These are phyloP conservation scores for Aspergillus steynii DNA, from an alignment of 495 filamentous ascomycete species.

Conservation along the genomic window DNA sequence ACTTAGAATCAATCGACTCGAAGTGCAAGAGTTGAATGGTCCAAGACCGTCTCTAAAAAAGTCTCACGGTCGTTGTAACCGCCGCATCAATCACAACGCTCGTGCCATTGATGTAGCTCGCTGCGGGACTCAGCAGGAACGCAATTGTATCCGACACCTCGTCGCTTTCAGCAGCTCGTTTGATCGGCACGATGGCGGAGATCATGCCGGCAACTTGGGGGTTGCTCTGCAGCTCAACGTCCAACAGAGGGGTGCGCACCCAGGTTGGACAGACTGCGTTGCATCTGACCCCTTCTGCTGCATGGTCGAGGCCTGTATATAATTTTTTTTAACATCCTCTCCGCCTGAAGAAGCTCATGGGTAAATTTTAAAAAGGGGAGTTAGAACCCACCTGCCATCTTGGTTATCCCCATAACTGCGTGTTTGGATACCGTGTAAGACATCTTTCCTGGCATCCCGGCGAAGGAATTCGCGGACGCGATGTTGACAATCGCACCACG, in stretches of 20 bases:
- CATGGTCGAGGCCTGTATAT: not conserved
- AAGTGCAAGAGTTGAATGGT: too few species aligned
- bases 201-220: not conserved
- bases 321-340: too few species aligned
- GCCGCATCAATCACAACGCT: not conserved
- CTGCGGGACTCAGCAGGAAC: not conserved
- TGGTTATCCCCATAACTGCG: slow-evolving; percentile 2
- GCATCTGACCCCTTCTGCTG: not conserved
- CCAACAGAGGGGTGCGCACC: not conserved
- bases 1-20: too few species aligned
- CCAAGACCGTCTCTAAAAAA: too few species aligned
- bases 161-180: not conserved
- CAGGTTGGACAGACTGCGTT: slow-evolving; percentile 1
- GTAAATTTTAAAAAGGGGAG: too few species aligned
- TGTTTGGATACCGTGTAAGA: slow-evolving; percentile 3
- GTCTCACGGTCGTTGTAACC: not conserved
- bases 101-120: not conserved
- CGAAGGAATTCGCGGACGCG: not conserved
- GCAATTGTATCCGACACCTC: not conserved
- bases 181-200: not conserved
- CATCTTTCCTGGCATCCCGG: not conserved
- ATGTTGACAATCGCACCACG: slow-evolving; percentile 4
- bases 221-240: not conserved
- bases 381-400: not conserved
- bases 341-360: too few species aligned